Evolutionary conservation across 1,284 basidiomycete species (phyloP), one percentile per base, ranked within the genome.

Genomic region (Garcileccinum viscosum): DNA sequence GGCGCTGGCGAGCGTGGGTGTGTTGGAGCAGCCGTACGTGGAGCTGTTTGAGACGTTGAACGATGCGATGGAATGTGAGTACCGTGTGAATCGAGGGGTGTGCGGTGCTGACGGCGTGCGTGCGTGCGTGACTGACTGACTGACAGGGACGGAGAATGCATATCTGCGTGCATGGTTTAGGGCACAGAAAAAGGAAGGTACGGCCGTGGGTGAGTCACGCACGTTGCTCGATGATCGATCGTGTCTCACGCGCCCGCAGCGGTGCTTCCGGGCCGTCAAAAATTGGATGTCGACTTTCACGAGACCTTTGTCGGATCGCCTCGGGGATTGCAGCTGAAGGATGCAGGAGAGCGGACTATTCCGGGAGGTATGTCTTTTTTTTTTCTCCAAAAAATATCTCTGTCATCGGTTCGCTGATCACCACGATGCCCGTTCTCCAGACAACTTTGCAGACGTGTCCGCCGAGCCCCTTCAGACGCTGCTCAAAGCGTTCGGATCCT

Each of bases 31-130:
- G 67, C 88, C 90, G 0, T 87, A 88, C 1, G 94, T 97, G 5
- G 95, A 98, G 81, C 83, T 97, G 19, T 98, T 98, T 78, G 86
- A 85, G 66, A 91, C 88, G 9, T 86, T 97, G 73, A 96, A 94
- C 77, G 95, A 98, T 78, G 97, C 96, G 0, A 88, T 99, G 82
- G 97, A 99, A 82, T 98, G 93, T 93, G 73, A 80, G 91, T 61
- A 38, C 24, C 32, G 56, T 59, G 19, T 12, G 32, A 59, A 30
- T 19, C n/a, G 50, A 40, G 35, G 30, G n/a, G 47, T 62, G 4
- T 60, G 59, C 66, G 60, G 62, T 69, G 64, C 70, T 76, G 44
- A 80, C 56, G 5, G 56, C 19, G 42, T 22, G 17, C 62, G 69
- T 63, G 60, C 15, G 38, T 32, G n/a, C n/a, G n/a, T n/a, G n/a